phyloP scores from a whole-genome alignment of 768 basidiomycete species.

The Cubamyces sp. region DNA sequence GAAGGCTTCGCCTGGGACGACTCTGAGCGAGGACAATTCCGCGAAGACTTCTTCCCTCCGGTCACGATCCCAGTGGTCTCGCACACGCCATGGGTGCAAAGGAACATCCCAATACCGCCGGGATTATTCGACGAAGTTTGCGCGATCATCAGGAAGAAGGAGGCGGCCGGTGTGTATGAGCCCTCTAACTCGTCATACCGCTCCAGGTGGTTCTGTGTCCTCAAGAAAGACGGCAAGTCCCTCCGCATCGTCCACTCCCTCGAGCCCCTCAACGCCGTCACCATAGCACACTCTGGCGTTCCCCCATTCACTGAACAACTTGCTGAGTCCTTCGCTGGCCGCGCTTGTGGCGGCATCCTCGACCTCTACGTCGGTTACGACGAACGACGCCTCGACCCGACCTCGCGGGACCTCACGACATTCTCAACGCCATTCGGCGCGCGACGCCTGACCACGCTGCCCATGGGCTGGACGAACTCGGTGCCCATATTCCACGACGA shows the following conservation, averaged over 20 bases:
- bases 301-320: constrained; percentile 25
- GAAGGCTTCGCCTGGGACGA: constrained; percentile 45
- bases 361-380: constrained; percentile 36
- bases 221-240: constrained; percentile 32
- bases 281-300: constrained; percentile 22
- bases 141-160: constrained; percentile 40
- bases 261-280: constrained; percentile 32
- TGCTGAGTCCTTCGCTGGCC: constrained; percentile 18
- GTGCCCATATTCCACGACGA: constrained; percentile 25
- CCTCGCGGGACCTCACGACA: constrained; percentile 19
- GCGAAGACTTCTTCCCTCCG: constrained; percentile 34
- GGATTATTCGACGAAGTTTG: constrained; percentile 36
- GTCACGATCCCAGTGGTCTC: constrained; percentile 40
- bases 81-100: constrained; percentile 33
- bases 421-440: constrained; percentile 23
- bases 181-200: constrained; percentile 43
- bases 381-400: constrained; percentile 7
- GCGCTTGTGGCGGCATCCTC: constrained; percentile 34
- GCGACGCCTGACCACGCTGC: constrained; percentile 9
- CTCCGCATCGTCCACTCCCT: constrained; percentile 32
- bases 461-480: constrained; percentile 31
- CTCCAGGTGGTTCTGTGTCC: constrained; percentile 45
- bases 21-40: constrained; percentile 39
- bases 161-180: constrained; percentile 45
- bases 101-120: constrained; percentile 34